Evolutionary conservation across 2,329 filamentous ascomycete genomes (phyloP).

Genomic region (Colletotrichum navitas): DNA sequence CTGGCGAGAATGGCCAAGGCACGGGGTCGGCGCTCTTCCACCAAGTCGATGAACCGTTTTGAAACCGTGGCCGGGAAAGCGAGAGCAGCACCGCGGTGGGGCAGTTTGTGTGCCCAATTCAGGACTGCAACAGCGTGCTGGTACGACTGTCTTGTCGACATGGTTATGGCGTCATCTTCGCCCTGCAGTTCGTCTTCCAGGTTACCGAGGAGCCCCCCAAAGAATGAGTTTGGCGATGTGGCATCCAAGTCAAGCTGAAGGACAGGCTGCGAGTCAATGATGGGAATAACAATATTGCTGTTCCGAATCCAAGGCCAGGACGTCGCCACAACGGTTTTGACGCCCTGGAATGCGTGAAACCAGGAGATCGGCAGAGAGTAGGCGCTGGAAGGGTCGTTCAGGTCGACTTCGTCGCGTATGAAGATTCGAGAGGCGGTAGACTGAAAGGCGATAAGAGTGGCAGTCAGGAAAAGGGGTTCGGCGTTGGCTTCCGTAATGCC

Average conservation of each 20-base stretch:
- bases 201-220: conserved; percentile 70
- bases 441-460: conserved; percentile 75
- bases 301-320: conserved; percentile 74
- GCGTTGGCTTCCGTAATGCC: conserved; percentile 72
- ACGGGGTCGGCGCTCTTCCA: conserved; percentile 70
- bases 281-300: conserved; percentile 68
- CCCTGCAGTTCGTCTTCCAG: conserved; percentile 66
- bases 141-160: conserved; percentile 67
- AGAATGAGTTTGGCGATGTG: conserved; percentile 66
- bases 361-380: conserved; percentile 73
- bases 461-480: conserved; percentile 72
- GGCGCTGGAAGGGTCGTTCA: conserved; percentile 54
- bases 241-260: conserved; percentile 71
- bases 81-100: conserved; percentile 69
- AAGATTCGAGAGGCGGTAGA: conserved; percentile 74
- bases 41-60: conserved; percentile 70
- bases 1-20: conserved; percentile 74
- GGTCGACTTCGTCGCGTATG: conserved; percentile 65
- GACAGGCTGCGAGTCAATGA: conserved; percentile 74
- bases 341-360: conserved; percentile 77
- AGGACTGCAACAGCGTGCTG: conserved; percentile 74
- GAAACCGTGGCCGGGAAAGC: conserved; percentile 75
- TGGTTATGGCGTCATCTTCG: conserved; percentile 48
- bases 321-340: conserved; percentile 73
- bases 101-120: conserved; percentile 74